phyloP scores from a whole-genome alignment of 2,329 filamentous ascomycete genomes.

The Penicillium hesseltinei region DNA sequence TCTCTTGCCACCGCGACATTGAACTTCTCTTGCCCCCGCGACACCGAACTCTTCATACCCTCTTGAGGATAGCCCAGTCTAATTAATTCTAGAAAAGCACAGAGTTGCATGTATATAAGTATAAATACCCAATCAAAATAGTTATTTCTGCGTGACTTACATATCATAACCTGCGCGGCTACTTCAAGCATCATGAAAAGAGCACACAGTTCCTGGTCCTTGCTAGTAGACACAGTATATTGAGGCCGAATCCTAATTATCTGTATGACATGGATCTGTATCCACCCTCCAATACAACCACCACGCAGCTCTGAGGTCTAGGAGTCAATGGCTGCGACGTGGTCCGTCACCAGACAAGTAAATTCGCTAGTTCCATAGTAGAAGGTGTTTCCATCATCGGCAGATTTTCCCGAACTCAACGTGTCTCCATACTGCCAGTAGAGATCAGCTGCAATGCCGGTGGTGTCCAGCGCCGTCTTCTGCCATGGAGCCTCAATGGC shows the following conservation, averaged over 20 bases:
- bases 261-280: neutral
- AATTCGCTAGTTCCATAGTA: constrained; percentile 34
- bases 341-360: constrained; percentile 34
- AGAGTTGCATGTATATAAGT: neutral
- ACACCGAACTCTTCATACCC: neutral
- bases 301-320: neutral
- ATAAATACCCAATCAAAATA: constrained; percentile 1
- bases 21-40: neutral
- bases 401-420: constrained; percentile 29
- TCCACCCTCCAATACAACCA: neutral
- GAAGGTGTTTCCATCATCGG: constrained; percentile 34
- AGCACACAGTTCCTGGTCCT: neutral
- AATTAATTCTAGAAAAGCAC: neutral
- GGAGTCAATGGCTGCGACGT: constrained; percentile 20
- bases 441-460: constrained; percentile 37
- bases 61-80: neutral
- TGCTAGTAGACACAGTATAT: neutral
- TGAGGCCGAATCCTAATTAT: neutral
- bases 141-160: neutral
- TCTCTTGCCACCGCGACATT: neutral
- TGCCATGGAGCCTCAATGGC: constrained; percentile 36
- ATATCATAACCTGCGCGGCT: neutral
- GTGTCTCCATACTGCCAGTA: constrained; percentile 42
- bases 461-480: constrained; percentile 33
- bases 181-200: too few relatives aligned